Evolutionary conservation across 164 flowering plant species (phyloP).

Genomic region (Berberis vulgaris): DNA sequence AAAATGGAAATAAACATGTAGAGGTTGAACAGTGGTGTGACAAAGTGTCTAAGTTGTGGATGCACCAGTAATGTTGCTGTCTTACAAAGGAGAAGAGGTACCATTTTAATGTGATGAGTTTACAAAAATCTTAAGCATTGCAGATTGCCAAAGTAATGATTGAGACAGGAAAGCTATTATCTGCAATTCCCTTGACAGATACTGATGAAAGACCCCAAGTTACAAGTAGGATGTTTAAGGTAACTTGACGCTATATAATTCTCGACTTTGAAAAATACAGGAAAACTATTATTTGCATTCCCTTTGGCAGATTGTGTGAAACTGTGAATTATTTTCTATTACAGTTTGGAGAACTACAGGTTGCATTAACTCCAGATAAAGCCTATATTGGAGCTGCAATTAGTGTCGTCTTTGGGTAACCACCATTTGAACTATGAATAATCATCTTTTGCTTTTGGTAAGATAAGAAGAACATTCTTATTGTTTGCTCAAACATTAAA

Average conservation of each 20-base stretch:
- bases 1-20: too few relatives aligned
- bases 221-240: conserved; percentile 68
- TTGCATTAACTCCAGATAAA: conserved; percentile 59
- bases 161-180: conserved; percentile 51
- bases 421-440: background rate
- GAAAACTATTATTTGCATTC: background rate
- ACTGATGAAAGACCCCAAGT: conserved; percentile 30
- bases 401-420: conserved; percentile 66
- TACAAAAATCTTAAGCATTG: conserved; percentile 4
- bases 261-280: background rate
- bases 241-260: conserved; percentile 8
- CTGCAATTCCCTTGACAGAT: conserved; percentile 36
- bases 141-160: conserved; percentile 81
- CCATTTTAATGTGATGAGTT: background rate
- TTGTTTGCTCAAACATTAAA: background rate
- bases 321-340: conserved; percentile 6
- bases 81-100: too few relatives aligned
- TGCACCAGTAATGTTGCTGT: too few relatives aligned
- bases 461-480: background rate
- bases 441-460: background rate
- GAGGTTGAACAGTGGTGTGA: too few relatives aligned
- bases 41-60: too few relatives aligned
- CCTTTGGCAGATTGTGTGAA: background rate
- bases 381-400: conserved; percentile 78
- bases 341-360: conserved; percentile 95